Evolutionary conservation across 192 early-diverging fungal genomes (phyloP), one percentile per base, ranked within the genome.

Genomic region (Lunasporangiospora selenospora): DNA sequence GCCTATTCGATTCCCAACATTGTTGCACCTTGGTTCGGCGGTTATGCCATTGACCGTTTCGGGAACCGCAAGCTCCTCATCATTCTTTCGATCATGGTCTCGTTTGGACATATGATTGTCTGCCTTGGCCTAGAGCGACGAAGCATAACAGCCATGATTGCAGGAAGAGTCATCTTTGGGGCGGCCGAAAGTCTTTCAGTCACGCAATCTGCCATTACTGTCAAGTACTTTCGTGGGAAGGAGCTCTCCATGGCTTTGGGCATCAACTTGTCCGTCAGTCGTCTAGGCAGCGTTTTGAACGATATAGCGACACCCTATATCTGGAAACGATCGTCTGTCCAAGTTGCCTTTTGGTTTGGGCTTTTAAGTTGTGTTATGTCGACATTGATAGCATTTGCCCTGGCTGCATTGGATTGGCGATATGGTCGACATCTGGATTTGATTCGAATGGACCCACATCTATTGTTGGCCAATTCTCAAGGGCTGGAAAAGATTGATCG

Each of bases 1-100:
- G 41, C 81, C 16, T 88, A 88, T 67, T 82, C 83, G n/a, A 61
- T 85, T 13, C 87, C 87, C 13, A 88, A 88, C 65, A 82, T 84
- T 37, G 55, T 87, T 52, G 77, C 87, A 2, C 87, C 87, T 10
- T 80, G 83, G 53, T 23, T 85, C 12, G 81, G 85, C 7, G 87
- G 87, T 10, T 71, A 67, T 8, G 59, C 82, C 12, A 67, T 79
- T 10, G 83, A 87, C 70, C 30, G 45, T 1, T 69, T 77, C 38
- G 87, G 83, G 1, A 36, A 76, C 34, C 49, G 67, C 9, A 34
- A 53, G 24, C 45, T 88, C 27, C 27, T 87, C 45, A 37, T 70
- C n/a, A 34, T 49, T n/a, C 62, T 78, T 0, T 81, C 76, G 5
- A 34, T 51, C 16, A 16, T 85, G 2, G 39, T 59, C 1, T 42